Base-by-base conservation (phyloP, 1,284 basidiomycete species). In the Hymenochaete sp. region DNA sequence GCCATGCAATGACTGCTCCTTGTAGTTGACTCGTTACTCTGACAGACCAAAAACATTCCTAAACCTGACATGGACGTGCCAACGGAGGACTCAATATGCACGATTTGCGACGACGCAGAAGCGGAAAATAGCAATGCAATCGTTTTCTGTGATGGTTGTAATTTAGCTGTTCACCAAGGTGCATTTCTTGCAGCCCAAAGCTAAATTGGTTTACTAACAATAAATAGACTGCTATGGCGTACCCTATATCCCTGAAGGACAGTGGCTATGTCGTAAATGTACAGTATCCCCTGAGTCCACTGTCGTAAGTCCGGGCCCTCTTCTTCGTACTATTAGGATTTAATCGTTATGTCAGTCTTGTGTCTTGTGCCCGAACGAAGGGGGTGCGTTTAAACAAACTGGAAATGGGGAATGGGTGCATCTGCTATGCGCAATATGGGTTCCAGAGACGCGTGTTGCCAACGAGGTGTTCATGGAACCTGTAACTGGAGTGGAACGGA, bases 401-500 rank as follows among this genome's bases (percentile, higher is more conserved):
- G 77, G 81, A 0, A 76, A 82, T 18, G 92, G 91, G 0, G 86
- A 93, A 52, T 99, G 96, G 96, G 88, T 92, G 0, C 96, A 99
- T 62, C 68, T 99, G 0, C 72, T 98, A 1, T 99, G 96, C 58
- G 93, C 95, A 3, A 96, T 98, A 53, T 98, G 93, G 91, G 84
- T 98, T 3, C 93, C 96, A 0, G 96, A 98, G 62, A 92, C 92
- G 6, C 79, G 85, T 31, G 90, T 98, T 4, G 84, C 85, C 26
- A 98, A 98, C 61, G 83, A 93, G 5, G 86, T 93, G 8, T 97
- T 98, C 63, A 98, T 98, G 95, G 96, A 98, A 57, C 96, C 96
- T 8, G 84, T 99, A 38, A 91, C 92, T 22, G 90, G 90, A 18
- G 75, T 93, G 0, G 89, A 97, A 38, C 76, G 71, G 53, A 89